phyloP scores from a whole-genome alignment of 2,329 filamentous ascomycete genomes.

The Ceratocystis ficicola region DNA sequence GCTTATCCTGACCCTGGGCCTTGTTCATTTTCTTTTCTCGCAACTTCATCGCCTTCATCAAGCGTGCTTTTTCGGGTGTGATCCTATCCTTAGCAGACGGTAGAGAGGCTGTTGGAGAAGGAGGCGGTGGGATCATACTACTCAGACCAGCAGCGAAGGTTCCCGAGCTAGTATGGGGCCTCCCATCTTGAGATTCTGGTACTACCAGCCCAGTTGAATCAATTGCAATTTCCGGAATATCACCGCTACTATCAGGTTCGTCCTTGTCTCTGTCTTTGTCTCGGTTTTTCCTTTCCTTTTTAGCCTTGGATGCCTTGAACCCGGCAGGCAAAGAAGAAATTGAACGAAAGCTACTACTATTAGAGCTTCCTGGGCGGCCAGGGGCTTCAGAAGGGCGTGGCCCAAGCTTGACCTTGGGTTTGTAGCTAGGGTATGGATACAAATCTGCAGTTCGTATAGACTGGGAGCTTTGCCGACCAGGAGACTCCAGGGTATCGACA shows the following conservation, averaged over 20 bases:
- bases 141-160: conserved; percentile 11
- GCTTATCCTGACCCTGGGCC: conserved; percentile 4
- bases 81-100: conserved; percentile 40
- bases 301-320: conserved; percentile 46
- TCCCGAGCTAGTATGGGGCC: conserved; percentile 30
- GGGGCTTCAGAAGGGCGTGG: conserved; percentile 67
- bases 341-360: conserved; percentile 50
- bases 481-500: conserved; percentile 32
- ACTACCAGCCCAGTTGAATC: conserved; percentile 26
- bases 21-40: conserved; percentile 56
- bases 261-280: conserved; percentile 26
- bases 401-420: conserved; percentile 78
- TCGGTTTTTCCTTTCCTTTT: conserved; percentile 20
- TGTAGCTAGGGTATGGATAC: conserved; percentile 43
- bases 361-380: conserved; percentile 48
- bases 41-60: conserved; percentile 90
- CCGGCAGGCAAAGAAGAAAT: conserved; percentile 69
- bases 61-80: conserved; percentile 75
- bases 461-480: conserved; percentile 40
- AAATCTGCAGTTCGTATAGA: conserved; percentile 39
- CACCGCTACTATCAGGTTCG: conserved; percentile 25
- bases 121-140: conserved; percentile 17
- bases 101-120: conserved; percentile 22
- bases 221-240: conserved; percentile 30
- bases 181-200: conserved; percentile 26